Evolutionary conservation across 2,329 filamentous ascomycete genomes (phyloP).

Genomic region (Alternaria triticimaculans): DNA sequence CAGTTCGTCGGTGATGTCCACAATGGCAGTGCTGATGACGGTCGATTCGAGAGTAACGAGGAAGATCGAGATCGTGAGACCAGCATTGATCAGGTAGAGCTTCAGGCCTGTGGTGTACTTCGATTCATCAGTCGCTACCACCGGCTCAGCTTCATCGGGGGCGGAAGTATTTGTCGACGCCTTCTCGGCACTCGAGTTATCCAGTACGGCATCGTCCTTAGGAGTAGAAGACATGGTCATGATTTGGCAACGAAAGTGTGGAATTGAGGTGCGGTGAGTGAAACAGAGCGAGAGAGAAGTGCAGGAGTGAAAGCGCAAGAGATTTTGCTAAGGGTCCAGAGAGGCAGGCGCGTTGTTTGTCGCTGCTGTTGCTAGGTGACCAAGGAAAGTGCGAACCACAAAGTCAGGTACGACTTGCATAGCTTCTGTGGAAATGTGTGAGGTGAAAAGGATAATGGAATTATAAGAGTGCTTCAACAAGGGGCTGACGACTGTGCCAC

Average conservation of each 20-base stretch:
- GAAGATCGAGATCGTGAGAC: constrained; percentile 2
- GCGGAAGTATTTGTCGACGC: background rate
- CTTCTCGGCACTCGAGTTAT: background rate
- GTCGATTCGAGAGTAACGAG: constrained; percentile 40
- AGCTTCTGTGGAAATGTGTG: background rate
- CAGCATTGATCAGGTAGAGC: constrained; percentile 1
- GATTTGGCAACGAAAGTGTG: background rate
- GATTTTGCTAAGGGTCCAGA: background rate
- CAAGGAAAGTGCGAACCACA: background rate
- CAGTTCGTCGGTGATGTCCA: constrained; percentile 44
- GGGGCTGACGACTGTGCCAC: background rate
- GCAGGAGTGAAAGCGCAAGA: background rate
- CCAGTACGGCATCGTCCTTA: background rate
- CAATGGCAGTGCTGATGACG: constrained; percentile 45
- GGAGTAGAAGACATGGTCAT: background rate
- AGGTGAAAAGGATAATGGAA: background rate
- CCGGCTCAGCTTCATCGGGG: background rate
- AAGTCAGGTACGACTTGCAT: background rate
- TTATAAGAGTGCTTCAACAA: background rate
- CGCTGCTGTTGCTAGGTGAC: background rate
- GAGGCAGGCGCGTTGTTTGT: background rate
- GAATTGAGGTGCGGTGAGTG: background rate
- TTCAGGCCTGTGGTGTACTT: constrained; percentile 3
- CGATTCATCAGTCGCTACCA: background rate
- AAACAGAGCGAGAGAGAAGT: background rate